These are phyloP conservation scores for Gomphus bonarii DNA, from an alignment of 1,284 basidiomycete genomes.

Conservation along the genomic window DNA sequence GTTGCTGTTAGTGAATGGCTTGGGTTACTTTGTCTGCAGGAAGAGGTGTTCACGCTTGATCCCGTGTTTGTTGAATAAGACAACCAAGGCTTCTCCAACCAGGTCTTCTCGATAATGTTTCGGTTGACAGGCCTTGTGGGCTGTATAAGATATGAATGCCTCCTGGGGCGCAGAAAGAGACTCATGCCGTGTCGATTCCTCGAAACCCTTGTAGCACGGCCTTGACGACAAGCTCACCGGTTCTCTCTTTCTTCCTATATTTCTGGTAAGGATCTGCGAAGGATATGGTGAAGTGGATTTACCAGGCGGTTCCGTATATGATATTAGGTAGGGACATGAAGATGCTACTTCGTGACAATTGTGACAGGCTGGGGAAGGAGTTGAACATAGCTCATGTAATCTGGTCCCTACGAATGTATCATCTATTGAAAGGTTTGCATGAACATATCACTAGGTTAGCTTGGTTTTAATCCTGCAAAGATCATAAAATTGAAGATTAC, in stretches of 20 bases:
- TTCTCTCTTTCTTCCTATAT: constrained; percentile 62
- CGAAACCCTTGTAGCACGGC: constrained; percentile 69
- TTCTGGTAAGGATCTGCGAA: neutral
- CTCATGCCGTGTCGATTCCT: constrained; percentile 58
- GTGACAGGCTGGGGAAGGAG: neutral
- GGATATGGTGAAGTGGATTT: constrained; percentile 10
- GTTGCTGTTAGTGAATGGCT: neutral
- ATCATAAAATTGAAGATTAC: constrained; percentile 6
- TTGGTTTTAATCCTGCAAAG: constrained; percentile 12
- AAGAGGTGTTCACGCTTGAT: constrained; percentile 54
- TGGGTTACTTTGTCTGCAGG: constrained; percentile 63
- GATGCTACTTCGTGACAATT: neutral
- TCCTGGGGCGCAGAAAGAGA: neutral
- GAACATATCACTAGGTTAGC: constrained; percentile 72
- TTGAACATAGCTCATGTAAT: neutral
- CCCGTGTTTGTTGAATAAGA: constrained; percentile 38
- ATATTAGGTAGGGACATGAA: constrained; percentile 26
- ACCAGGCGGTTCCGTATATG: constrained; percentile 67
- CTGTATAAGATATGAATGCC: constrained; percentile 7
- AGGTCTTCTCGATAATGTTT: constrained; percentile 76
- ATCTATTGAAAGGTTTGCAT: constrained; percentile 82
- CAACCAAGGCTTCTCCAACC: constrained; percentile 59
- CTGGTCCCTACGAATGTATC: constrained; percentile 54
- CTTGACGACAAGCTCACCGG: constrained; percentile 52
- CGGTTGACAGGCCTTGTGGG: constrained; percentile 53